Evolutionary conservation across 163 green algal species (phyloP).

Genomic region (Trebouxiophyceae sp.): DNA sequence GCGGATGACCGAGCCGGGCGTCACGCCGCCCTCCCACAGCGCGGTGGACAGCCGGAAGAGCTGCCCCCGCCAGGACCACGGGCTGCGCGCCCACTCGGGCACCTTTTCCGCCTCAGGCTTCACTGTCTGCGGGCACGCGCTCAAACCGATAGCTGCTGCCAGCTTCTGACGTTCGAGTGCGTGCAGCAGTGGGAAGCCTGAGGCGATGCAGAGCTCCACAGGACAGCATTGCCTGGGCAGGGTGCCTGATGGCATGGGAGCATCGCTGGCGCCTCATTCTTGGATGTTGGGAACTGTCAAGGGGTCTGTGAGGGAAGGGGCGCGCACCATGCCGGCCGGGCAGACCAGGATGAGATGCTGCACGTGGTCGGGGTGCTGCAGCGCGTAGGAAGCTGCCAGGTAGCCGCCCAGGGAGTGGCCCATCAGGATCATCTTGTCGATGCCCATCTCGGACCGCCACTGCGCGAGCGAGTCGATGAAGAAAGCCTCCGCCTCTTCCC

Average conservation of each 20-base stretch:
- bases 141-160: too few relatives aligned
- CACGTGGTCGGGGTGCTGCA: slow-evolving; percentile 70
- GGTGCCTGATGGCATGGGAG: too few relatives aligned
- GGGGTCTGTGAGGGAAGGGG: background rate
- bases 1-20: slow-evolving; percentile 62
- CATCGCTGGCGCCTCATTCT: too few relatives aligned
- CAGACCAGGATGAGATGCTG: slow-evolving; percentile 82
- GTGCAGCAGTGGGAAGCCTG: too few relatives aligned
- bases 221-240: too few relatives aligned
- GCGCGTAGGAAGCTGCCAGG: slow-evolving; percentile 67
- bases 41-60: slow-evolving; percentile 19
- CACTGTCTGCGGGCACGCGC: too few relatives aligned
- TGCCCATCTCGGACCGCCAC: slow-evolving; percentile 49
- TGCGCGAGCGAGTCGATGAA: slow-evolving; percentile 60
- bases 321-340: slow-evolving; percentile 60
- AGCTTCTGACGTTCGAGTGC: too few relatives aligned
- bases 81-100: slow-evolving; percentile 20
- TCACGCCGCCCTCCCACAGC: slow-evolving; percentile 61
- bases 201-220: too few relatives aligned
- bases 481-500: slow-evolving; percentile 58
- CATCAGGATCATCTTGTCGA: slow-evolving; percentile 65
- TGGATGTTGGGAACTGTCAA: too few relatives aligned
- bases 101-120: slow-evolving; percentile 50
- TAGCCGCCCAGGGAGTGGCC: slow-evolving; percentile 74
- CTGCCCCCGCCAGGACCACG: slow-evolving; percentile 34